Percentiles rank a stretch among this genome's conserved stretches.
Conservation (phyloP, 2,329 filamentous ascomycete genomes). For the Beauveria medogensis region DNA sequence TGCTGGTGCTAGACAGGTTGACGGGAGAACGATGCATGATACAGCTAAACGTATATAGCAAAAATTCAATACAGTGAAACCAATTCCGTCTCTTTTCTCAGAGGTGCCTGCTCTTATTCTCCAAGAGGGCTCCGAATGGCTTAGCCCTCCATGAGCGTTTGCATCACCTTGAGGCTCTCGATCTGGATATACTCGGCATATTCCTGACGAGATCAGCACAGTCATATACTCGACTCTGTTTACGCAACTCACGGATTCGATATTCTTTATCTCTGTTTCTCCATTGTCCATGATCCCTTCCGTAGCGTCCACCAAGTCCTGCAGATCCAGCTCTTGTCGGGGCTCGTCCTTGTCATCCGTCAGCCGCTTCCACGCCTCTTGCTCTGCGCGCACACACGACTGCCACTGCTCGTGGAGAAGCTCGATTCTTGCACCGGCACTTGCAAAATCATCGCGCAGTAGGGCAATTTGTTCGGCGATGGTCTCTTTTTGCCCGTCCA, state of each 20-base stretch:
- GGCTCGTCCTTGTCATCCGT: background rate
- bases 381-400: background rate
- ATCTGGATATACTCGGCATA: constrained; percentile 19
- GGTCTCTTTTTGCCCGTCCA: constrained; percentile 13
- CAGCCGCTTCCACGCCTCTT: constrained; percentile 6
- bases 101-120: no score
- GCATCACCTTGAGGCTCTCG: constrained; percentile 17
- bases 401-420: background rate
- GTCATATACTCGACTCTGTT: background rate
- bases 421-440: background rate
- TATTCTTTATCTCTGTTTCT: constrained; percentile 19
- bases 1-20: background rate
- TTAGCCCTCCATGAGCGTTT: constrained; percentile 10
- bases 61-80: background rate
- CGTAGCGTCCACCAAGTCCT: background rate
- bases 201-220: constrained; percentile 17
- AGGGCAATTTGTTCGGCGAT: constrained; percentile 19
- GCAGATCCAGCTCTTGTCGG: background rate
- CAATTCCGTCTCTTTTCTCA: background rate
- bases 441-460: constrained; percentile 17
- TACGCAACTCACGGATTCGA: constrained; percentile 20
- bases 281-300: constrained; percentile 10
- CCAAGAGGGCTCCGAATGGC: no score
- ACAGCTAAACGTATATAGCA: constrained; percentile 10
- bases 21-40: background rate